These are phyloP conservation scores for Fragaria vesca DNA, from an alignment of 306 rosid genomes.

Conservation along the genomic window DNA sequence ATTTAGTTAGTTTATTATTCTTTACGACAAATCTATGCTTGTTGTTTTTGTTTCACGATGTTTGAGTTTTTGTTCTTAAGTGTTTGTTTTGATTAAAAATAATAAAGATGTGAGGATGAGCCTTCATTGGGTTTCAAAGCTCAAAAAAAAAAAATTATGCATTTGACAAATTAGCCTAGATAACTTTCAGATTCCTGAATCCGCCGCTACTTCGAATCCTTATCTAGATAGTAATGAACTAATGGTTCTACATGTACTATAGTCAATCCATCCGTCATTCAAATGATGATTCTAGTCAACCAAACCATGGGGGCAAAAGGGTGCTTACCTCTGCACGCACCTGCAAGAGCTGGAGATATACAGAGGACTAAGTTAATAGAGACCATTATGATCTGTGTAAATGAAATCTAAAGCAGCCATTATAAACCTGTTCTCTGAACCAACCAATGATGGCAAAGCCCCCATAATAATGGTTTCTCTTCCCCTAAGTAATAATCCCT, in stretches of 20 bases:
- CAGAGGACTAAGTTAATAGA: neutral
- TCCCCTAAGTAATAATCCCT: conserved; percentile 27
- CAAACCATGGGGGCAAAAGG: conserved; percentile 7
- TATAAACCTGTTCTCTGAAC: neutral
- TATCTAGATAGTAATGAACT: neutral
- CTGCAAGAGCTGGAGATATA: neutral
- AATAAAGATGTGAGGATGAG: too few relatives aligned
- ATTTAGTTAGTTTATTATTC: too few relatives aligned
- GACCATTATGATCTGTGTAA: neutral
- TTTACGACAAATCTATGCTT: too few relatives aligned
- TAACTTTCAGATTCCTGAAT: too few relatives aligned
- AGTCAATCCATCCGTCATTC: neutral
- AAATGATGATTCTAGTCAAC: conserved; percentile 10
- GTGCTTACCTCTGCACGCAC: neutral
- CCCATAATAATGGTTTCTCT: conserved; percentile 9
- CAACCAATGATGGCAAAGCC: conserved; percentile 11
- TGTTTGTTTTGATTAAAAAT: too few relatives aligned
- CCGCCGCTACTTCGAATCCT: too few relatives aligned
- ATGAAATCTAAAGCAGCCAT: conserved; percentile 4
- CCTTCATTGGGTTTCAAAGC: too few relatives aligned
- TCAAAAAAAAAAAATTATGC: too few relatives aligned
- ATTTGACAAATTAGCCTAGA: too few relatives aligned
- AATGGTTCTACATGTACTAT: neutral
- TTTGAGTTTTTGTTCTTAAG: too few relatives aligned
- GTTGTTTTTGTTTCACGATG: too few relatives aligned